Conservation (phyloP, 2,329 filamentous ascomycete genomes). For the Curvularia sp. region DNA sequence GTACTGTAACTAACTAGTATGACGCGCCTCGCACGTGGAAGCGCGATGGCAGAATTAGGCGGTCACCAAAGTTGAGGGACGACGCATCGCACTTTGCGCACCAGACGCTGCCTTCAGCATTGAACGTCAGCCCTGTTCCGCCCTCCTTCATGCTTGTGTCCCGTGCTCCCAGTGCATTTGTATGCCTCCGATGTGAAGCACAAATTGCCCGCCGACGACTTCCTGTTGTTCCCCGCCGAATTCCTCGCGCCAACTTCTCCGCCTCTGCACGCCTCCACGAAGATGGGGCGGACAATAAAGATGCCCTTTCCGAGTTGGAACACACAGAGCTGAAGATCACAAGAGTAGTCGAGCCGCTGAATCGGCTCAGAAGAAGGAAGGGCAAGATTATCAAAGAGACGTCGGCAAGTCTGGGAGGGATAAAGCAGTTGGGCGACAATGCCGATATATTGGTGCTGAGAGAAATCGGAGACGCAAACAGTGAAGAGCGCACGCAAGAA, state of each 20-base stretch:
- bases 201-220: slow-evolving; percentile 34
- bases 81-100: slow-evolving; percentile 14
- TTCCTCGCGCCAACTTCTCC: slow-evolving; percentile 39
- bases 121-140: slow-evolving; percentile 3
- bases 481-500: slow-evolving; percentile 2
- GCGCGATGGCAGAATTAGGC: slow-evolving; percentile 46
- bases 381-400: slow-evolving; percentile 39
- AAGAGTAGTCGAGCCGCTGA: slow-evolving; percentile 25
- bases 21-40: slow-evolving; percentile 42
- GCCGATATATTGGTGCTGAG: slow-evolving; percentile 48
- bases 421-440: slow-evolving; percentile 45
- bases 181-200: slow-evolving; percentile 52
- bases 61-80: slow-evolving; percentile 40
- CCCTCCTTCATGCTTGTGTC: slow-evolving; percentile 47
- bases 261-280: slow-evolving; percentile 31
- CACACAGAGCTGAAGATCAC: slow-evolving; percentile 13
- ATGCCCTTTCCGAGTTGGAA: slow-evolving; percentile 6
- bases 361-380: slow-evolving; percentile 32
- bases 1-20: neutral
- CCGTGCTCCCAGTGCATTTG: slow-evolving; percentile 46
- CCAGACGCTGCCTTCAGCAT: slow-evolving; percentile 11
- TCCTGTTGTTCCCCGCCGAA: slow-evolving; percentile 21
- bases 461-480: slow-evolving; percentile 29
- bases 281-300: slow-evolving; percentile 26
- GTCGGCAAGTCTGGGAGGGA: slow-evolving; percentile 38